phyloP scores from a whole-genome alignment of 805 yeast species.

The Saturnispora galanensis region DNA sequence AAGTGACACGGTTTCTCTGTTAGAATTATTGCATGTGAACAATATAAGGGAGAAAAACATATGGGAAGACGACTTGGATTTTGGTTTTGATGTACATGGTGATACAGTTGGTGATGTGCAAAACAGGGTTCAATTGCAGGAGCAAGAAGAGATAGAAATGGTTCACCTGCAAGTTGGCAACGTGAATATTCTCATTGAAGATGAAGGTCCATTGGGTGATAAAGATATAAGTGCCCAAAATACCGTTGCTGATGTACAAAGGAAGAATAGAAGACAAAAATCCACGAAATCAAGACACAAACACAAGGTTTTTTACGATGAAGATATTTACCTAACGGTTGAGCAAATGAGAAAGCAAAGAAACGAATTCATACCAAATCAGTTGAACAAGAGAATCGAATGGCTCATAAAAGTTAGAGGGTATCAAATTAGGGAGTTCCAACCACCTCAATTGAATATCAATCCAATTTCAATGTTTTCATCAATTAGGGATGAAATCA shows the following conservation, averaged over 20 bases:
- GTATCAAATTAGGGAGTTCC: neutral
- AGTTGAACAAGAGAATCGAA: neutral
- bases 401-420: neutral
- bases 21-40: neutral
- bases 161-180: neutral
- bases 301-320: slow-evolving; percentile 11
- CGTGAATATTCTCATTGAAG: neutral
- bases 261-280: neutral
- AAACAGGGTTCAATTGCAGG: neutral
- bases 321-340: slow-evolving; percentile 11
- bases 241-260: neutral
- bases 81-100: slow-evolving; percentile 15
- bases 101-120: slow-evolving; percentile 6
- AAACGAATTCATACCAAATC: slow-evolving; percentile 10
- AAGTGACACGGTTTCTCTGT: neutral
- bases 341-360: slow-evolving; percentile 12
- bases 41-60: neutral
- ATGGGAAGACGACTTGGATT: slow-evolving; percentile 10
- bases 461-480: neutral
- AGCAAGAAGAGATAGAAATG: neutral
- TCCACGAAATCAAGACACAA: neutral
- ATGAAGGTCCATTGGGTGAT: slow-evolving; percentile 1
- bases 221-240: slow-evolving; percentile 1
- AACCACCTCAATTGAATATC: neutral
- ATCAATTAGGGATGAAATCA: neutral